Evolutionary conservation across 225 moss, liverwort and hornwort species (phyloP).

Genomic region (Physcomitrellopsis africana): DNA sequence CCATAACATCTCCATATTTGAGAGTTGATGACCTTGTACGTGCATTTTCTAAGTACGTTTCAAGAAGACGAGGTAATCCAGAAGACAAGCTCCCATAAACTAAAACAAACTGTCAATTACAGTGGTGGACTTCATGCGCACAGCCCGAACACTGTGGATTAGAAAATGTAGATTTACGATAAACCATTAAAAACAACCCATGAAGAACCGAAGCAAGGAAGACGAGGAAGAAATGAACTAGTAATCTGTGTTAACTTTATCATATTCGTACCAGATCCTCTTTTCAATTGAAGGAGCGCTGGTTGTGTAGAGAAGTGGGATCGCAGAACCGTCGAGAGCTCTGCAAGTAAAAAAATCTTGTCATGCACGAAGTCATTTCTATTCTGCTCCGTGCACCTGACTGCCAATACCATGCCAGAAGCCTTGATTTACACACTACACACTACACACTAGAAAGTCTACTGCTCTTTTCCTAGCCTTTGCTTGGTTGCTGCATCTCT

Average conservation of each 20-base stretch:
- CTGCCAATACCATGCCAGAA: background rate
- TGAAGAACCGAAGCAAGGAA: background rate
- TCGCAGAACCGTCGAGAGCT: constrained; percentile 17
- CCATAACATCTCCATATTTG: background rate
- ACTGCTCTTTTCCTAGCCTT: background rate
- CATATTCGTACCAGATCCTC: constrained; percentile 23
- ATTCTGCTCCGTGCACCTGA: background rate
- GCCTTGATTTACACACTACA: constrained; percentile 1
- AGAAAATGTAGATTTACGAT: no score
- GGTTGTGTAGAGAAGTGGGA: constrained; percentile 11
- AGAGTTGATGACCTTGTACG: background rate
- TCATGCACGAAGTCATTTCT: background rate
- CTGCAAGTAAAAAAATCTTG: constrained; percentile 18
- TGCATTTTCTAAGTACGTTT: background rate
- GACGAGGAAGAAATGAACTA: background rate
- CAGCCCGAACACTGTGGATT: no score
- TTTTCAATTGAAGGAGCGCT: constrained; percentile 12
- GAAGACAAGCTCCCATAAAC: background rate
- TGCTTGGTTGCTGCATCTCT: background rate
- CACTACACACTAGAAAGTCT: background rate
- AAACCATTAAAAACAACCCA: background rate
- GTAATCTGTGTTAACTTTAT: constrained; percentile 12
- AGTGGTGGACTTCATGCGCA: no score
- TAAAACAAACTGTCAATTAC: no score
- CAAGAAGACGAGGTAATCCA: background rate